These are phyloP conservation scores for Aspergillus sergii DNA, from an alignment of 2,329 filamentous ascomycete genomes.

Conservation along the genomic window DNA sequence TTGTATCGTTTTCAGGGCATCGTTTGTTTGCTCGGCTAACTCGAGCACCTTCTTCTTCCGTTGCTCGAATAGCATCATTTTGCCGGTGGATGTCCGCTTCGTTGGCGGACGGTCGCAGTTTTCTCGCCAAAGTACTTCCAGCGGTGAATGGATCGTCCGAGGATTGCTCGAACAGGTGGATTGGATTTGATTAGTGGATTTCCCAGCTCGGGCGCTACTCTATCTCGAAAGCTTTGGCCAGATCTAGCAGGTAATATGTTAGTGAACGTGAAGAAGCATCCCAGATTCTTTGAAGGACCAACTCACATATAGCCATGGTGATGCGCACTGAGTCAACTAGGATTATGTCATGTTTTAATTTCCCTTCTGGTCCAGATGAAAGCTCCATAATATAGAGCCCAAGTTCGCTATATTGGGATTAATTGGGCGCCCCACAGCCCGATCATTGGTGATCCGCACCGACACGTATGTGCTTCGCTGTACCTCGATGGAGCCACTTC, in stretches of 20 bases:
- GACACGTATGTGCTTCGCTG: constrained; percentile 5
- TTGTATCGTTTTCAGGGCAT: background rate
- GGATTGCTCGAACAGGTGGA: background rate
- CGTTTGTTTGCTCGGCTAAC: background rate
- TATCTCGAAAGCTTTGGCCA: background rate
- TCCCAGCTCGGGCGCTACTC: background rate
- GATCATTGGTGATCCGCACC: background rate
- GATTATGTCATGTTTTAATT: constrained; percentile 1
- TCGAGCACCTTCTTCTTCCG: background rate
- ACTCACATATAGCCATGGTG: background rate
- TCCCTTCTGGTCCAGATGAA: background rate
- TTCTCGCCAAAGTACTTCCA: background rate
- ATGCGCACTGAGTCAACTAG: background rate
- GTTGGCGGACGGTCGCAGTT: background rate
- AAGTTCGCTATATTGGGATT: background rate
- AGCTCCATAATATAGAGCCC: background rate
- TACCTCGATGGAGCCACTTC: background rate
- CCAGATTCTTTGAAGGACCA: background rate
- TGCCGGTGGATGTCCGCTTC: background rate
- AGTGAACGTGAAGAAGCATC: background rate
- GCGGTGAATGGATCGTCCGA: background rate
- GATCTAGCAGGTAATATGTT: background rate
- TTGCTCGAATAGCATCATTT: constrained; percentile 1
- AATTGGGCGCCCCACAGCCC: constrained; percentile 4
- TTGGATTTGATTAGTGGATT: background rate